Evolutionary conservation across 495 filamentous ascomycete genomes (phyloP), one percentile per base, ranked within the genome.

Genomic region (Aspergillus bridgeri): DNA sequence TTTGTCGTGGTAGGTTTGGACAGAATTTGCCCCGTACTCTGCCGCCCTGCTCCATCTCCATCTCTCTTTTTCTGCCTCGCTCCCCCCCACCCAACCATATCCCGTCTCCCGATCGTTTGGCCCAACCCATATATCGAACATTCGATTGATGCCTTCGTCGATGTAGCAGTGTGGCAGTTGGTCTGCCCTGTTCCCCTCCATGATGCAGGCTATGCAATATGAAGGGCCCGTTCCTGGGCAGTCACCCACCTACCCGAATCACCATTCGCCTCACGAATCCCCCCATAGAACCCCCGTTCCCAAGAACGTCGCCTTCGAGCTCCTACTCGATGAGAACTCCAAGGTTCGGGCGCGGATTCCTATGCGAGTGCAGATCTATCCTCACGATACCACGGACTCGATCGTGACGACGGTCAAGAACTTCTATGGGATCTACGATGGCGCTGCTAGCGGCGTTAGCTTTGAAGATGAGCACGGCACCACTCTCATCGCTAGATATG

Each of bases 331-430:
- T 58, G 82, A 89, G 52, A 84, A 83, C 50, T 83, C 88, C 57
- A 86, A 89, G 67, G 82, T 86, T 57, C 83, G 85, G 58, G 90
- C 87, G 62, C 84, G 92, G 60, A 82, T 95, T 53, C 93, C 94
- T 13, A 88, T 98, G 82, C 84, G 91, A 64, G 91, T 98, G 29
- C 86, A 90, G 50, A 97, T 98, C 48, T 92, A 83, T 61, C 89
- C 89, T 20, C 91, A 96, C 74, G 94, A 98, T 76, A 88, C 88
- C 47, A 98, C 94, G 5, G 92, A 96, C 59, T 96, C 91, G 22
- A 98, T 98, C 71, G 88, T 96, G 54, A 89, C 90, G 3, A 97
- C 94, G 5, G 92, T 97, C 54, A 97, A 95, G 78, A 96, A 96
- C 76, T 96, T 97, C 77, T 96, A 94, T 69, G 94, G 92, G 42